phyloP scores from a whole-genome alignment of 2,329 filamentous ascomycete species.

The Fusarium veterinarium region DNA sequence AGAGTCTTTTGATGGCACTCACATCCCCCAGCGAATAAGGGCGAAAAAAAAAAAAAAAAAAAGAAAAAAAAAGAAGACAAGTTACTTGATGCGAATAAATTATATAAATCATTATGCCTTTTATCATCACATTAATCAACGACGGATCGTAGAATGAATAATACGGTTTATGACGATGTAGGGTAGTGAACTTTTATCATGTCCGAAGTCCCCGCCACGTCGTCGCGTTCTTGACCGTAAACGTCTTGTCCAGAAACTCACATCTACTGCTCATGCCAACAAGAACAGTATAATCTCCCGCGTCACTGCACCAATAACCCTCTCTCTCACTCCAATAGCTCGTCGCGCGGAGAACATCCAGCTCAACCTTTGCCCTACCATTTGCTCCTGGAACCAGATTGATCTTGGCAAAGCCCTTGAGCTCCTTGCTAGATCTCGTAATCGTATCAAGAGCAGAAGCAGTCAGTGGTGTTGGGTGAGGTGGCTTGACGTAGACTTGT shows the following conservation, averaged over 20 bases:
- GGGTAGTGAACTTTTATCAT: background rate
- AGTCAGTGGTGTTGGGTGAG: background rate
- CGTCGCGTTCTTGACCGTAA: background rate
- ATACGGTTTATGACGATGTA: background rate
- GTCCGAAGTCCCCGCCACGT: background rate
- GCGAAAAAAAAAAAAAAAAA: too few species aligned
- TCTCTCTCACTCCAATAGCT: slow-evolving; percentile 1
- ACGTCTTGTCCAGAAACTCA: background rate
- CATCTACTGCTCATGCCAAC: background rate
- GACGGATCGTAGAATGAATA: too few species aligned
- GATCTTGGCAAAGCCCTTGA: background rate
- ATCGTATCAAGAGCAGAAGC: background rate
- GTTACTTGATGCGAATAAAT: too few species aligned
- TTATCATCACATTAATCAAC: too few species aligned
- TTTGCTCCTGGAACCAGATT: accelerated
- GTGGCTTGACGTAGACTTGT: background rate
- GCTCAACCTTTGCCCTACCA: accelerated
- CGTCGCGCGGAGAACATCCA: background rate
- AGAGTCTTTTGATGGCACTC: too few species aligned
- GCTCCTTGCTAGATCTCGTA: background rate
- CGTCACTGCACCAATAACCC: background rate
- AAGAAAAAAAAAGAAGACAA: too few species aligned
- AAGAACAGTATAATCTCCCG: background rate
- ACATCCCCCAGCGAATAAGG: too few species aligned
- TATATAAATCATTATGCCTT: background rate